These are phyloP conservation scores for Cladosporium velox DNA, from an alignment of 2,329 filamentous ascomycete species.

Conservation along the genomic window DNA sequence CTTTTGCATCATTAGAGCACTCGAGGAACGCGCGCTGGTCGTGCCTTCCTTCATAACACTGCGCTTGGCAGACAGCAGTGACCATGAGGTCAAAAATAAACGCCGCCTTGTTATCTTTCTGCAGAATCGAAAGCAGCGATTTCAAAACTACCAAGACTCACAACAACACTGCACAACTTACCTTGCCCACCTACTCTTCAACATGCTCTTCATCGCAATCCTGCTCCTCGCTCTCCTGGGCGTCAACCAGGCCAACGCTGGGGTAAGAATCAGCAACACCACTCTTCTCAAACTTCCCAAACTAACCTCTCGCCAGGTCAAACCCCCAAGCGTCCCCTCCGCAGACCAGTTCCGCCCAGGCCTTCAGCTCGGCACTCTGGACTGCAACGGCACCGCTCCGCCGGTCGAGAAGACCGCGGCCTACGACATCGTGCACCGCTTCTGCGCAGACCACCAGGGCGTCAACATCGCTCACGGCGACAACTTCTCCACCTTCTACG, in stretches of 20 bases:
- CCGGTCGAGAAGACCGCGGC: neutral
- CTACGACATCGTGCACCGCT: neutral
- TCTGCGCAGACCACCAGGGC: conserved; percentile 11
- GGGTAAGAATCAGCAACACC: neutral
- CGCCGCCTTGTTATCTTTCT: neutral
- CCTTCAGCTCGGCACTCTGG: neutral
- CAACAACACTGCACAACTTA: neutral
- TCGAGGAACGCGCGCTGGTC: neutral
- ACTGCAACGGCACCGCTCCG: neutral
- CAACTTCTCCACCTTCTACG: conserved; percentile 15
- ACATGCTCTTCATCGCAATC: neutral
- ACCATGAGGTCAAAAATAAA: neutral
- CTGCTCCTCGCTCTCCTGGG: neutral
- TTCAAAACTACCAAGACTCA: neutral
- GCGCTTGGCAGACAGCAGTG: neutral
- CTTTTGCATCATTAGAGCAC: neutral
- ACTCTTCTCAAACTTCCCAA: neutral
- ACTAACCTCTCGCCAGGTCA: neutral
- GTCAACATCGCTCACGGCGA: conserved; percentile 7
- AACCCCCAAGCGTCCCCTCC: neutral
- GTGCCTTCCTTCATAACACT: neutral
- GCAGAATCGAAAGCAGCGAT: neutral
- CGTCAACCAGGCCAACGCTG: neutral
- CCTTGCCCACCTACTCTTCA: neutral
- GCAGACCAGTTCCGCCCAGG: neutral